phyloP scores from a whole-genome alignment of 2,329 filamentous ascomycete species.

The Diaporthe caulivora region DNA sequence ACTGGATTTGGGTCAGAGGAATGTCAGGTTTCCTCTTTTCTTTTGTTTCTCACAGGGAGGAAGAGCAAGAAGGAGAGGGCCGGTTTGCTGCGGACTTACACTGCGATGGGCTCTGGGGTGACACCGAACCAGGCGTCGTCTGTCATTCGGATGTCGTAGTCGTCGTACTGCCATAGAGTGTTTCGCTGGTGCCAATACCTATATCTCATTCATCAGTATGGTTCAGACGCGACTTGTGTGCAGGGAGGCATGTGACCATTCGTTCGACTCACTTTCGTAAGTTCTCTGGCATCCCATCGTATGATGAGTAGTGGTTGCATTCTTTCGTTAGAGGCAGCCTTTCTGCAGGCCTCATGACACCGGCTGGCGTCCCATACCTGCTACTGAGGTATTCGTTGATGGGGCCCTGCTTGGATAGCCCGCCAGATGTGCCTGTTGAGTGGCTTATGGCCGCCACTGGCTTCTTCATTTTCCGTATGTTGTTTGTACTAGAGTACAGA shows the following conservation, averaged over 20 bases:
- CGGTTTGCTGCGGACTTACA: conserved; percentile 62
- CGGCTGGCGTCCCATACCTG: not conserved
- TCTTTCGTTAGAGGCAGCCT: conserved; percentile 68
- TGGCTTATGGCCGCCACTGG: not conserved
- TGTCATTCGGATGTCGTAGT: conserved; percentile 90
- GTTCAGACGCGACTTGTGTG: not conserved
- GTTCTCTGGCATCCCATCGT: conserved; percentile 81
- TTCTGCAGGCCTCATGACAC: conserved; percentile 56
- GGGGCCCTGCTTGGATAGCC: not conserved
- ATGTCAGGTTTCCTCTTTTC: no score
- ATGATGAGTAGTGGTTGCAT: conserved; percentile 80
- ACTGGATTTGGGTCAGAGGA: conserved; percentile 53
- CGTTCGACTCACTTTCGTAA: conserved; percentile 79
- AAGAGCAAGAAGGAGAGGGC: not conserved
- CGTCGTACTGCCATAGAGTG: conserved; percentile 87
- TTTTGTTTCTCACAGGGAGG: not conserved
- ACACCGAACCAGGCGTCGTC: conserved; percentile 97
- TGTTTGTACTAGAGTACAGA: not conserved
- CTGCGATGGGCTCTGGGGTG: conserved; percentile 91
- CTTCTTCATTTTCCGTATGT: not conserved
- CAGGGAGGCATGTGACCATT: not conserved
- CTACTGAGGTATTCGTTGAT: not conserved
- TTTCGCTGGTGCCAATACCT: conserved; percentile 94
- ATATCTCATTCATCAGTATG: conserved; percentile 50
- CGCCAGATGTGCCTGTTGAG: not conserved